These are phyloP conservation scores for Thermochaetoides dissita DNA, from an alignment of 2,329 filamentous ascomycete species.

Conservation along the genomic window DNA sequence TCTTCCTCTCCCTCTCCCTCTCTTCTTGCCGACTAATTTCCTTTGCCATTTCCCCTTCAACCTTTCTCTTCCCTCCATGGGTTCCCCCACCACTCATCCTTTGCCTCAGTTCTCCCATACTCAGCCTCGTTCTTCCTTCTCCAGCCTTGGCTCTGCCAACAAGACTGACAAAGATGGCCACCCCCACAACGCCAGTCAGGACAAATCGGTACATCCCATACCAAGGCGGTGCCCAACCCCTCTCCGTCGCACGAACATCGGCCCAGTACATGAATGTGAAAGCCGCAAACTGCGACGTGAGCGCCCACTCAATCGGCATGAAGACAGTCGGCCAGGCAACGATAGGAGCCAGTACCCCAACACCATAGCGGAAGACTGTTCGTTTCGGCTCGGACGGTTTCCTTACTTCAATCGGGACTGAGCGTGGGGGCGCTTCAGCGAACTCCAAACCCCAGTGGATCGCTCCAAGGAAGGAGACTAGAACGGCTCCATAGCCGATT, in stretches of 20 bases:
- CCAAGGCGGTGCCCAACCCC: slow-evolving; percentile 73
- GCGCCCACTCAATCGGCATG: slow-evolving; percentile 68
- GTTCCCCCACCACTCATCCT: slow-evolving; percentile 22
- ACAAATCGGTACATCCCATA: slow-evolving; percentile 85
- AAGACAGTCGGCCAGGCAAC: slow-evolving; percentile 83
- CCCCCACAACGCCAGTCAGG: slow-evolving; percentile 76
- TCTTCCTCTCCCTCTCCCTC: slow-evolving; percentile 22
- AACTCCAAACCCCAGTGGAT: slow-evolving; percentile 89
- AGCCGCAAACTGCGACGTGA: slow-evolving; percentile 73
- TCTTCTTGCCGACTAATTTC: slow-evolving; percentile 32
- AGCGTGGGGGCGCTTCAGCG: slow-evolving; percentile 31
- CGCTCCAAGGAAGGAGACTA: slow-evolving; percentile 85
- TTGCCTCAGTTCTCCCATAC: slow-evolving; percentile 4
- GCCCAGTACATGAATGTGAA: slow-evolving; percentile 80
- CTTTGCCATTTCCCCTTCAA: slow-evolving; percentile 22
- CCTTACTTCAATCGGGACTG: too few species aligned
- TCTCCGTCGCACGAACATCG: slow-evolving; percentile 57
- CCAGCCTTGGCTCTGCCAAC: slow-evolving; percentile 69
- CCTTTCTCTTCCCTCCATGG: slow-evolving; percentile 23
- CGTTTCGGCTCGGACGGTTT: slow-evolving; percentile 45
- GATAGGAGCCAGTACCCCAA: slow-evolving; percentile 65
- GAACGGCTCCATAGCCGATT: slow-evolving; percentile 80
- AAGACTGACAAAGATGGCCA: slow-evolving; percentile 65
- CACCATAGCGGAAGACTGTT: slow-evolving; percentile 68
- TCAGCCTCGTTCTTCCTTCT: slow-evolving; percentile 22